Base-by-base conservation (phyloP, 23 red algal species). In the Gracilaria domingensis region DNA sequence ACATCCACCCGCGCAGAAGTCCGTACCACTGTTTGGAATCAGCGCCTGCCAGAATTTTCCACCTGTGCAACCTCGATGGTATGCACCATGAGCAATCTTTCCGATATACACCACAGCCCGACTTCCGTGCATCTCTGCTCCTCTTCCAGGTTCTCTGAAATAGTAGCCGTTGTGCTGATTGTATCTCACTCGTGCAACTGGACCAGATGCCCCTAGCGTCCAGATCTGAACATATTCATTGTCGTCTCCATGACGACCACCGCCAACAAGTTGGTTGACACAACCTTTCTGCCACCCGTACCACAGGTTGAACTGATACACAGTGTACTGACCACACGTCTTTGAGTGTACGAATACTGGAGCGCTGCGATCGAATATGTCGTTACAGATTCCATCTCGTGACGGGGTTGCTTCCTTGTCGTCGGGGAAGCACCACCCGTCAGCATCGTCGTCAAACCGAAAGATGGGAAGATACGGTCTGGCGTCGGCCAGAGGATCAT, bases 261-360 rank as follows among this genome's bases (percentile, higher is more conserved):
- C 12, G 18, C 23, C 78, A 8, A 21, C 0, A 45, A 45, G 42
- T 11, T 45, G 42, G 42, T 45, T 45, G 78, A 82, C 8, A 45
- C 78, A 82, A 29, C 37, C 35, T 64, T 51, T 45, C 14, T 82
- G 78, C 48, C 59, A 40, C 4, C 78, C 78, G 48, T 82, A 82
- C 78, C 78, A 82, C 78, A 82, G 48, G 37, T 51, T 51, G 78
- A 25, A 82, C 78, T 82, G 78, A 48, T 82, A 82, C 36, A 82
- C 78, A 39, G 40, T 51, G 37, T 49, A 49, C 35, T 12, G 34
- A 37, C 78, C 78, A 51, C 78, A 82, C 33, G 2, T 20, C 54
- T 45, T 42, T 11, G 78, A 40, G 4, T 58, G 33, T 11, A 49
- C 35, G 36, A 30, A 82, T 20, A 82, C 78, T 12, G 78, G 78